Evolutionary conservation across 2,329 filamentous ascomycete genomes (phyloP).

Genomic region (Diplodia scrobiculata): DNA sequence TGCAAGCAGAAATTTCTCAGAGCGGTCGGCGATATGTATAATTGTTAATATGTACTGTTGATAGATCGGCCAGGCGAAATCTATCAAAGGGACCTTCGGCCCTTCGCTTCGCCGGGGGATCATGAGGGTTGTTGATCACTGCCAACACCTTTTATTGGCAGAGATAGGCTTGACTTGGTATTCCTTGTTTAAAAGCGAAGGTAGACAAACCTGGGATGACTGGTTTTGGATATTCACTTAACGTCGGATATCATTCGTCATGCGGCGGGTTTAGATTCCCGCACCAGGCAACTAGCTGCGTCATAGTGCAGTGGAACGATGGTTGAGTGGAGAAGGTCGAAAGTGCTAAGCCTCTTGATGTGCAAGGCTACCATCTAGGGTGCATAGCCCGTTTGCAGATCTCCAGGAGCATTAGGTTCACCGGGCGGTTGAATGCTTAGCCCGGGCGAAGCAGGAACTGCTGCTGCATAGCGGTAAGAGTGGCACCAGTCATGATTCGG

Average conservation of each 20-base stretch:
- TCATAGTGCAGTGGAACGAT: not conserved
- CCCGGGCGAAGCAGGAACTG: not conserved
- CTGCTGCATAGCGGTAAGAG: not conserved
- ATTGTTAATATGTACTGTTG: too few species aligned
- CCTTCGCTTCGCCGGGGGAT: too few species aligned
- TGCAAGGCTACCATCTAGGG: accelerated
- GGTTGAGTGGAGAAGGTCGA: not conserved
- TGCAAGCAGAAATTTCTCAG: not conserved
- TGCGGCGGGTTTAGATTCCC: not conserved
- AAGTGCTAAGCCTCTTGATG: not conserved
- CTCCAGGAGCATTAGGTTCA: not conserved
- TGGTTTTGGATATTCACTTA: not conserved
- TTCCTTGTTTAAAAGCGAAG: not conserved
- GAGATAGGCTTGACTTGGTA: too few species aligned
- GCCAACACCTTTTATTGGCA: not conserved
- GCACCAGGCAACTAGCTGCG: not conserved
- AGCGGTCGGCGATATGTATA: not conserved
- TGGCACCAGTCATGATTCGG: not conserved
- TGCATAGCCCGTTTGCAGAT: not conserved
- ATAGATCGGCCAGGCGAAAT: too few species aligned
- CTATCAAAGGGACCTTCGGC: too few species aligned
- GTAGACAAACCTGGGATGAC: not conserved
- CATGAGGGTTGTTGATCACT: too few species aligned
- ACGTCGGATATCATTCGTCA: not conserved
- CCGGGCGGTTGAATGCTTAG: not conserved